Evolutionary conservation across 2,329 filamentous ascomycete species (phyloP).

Genomic region (Monosporascus cannonballus): DNA sequence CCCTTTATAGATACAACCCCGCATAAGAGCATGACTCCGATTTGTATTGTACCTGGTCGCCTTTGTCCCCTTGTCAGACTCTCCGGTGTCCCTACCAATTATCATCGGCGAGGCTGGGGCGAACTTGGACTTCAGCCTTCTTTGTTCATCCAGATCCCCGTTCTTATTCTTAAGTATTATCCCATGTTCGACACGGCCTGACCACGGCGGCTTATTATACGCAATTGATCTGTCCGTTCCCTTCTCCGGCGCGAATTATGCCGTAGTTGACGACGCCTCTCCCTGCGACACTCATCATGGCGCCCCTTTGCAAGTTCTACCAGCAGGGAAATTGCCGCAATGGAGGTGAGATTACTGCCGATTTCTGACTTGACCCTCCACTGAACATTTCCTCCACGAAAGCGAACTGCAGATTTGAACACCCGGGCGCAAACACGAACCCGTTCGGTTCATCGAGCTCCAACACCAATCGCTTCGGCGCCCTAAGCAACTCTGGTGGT

Average conservation of each 20-base stretch:
- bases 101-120: constrained; percentile 3
- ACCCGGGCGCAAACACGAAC: constrained; percentile 36
- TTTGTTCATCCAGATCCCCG: not conserved
- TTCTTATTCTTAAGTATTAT: not conserved
- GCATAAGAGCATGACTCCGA: too few species aligned
- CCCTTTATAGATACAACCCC: too few species aligned
- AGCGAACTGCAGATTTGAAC: constrained; percentile 51
- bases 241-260: too few species aligned
- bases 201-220: not conserved
- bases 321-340: constrained; percentile 59
- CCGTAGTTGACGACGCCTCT: too few species aligned
- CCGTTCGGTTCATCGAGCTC: constrained; percentile 28
- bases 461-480: constrained; percentile 26
- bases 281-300: constrained; percentile 19
- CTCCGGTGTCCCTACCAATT: too few species aligned
- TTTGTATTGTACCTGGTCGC: too few species aligned
- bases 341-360: constrained; percentile 44
- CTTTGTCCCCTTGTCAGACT: too few species aligned
- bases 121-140: too few species aligned
- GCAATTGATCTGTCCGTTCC: too few species aligned
- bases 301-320: constrained; percentile 55
- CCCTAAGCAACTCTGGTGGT: constrained; percentile 15
- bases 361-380: not conserved
- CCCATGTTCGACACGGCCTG: not conserved
- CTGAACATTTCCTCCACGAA: not conserved